phyloP scores from a whole-genome alignment of 306 rosid genomes.

The Casuarina cunninghamiana region DNA sequence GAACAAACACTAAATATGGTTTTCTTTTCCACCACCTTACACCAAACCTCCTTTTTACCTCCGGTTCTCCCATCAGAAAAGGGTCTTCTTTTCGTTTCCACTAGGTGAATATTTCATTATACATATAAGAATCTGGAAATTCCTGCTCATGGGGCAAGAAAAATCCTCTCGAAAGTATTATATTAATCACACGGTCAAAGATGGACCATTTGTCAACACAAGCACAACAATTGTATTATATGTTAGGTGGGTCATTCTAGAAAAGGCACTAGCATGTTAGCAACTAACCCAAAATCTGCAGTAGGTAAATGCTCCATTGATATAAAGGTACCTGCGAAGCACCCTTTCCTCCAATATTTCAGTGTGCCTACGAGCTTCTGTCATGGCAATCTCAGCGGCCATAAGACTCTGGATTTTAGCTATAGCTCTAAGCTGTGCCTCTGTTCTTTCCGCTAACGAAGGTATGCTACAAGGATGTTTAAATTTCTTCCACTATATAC shows the following conservation, averaged over 20 bases:
- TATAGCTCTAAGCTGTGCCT: slow-evolving; percentile 34
- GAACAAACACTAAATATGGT: not conserved
- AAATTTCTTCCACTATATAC: not conserved
- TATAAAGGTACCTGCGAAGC: slow-evolving; percentile 24
- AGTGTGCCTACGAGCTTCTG: slow-evolving; percentile 26
- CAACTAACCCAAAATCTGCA: slow-evolving; percentile 21
- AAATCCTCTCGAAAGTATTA: not conserved
- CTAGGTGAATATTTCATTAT: no score
- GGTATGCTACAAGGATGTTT: slow-evolving; percentile 33
- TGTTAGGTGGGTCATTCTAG: slow-evolving; percentile 35
- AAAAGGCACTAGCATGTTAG: slow-evolving; percentile 22
- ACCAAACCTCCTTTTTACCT: slow-evolving; percentile 29
- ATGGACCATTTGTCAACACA: slow-evolving; percentile 20
- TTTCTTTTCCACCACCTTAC: slow-evolving; percentile 26
- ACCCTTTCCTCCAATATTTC: not conserved
- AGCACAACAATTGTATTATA: slow-evolving; percentile 18
- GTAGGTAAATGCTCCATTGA: slow-evolving; percentile 8
- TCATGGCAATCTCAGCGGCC: slow-evolving; percentile 41
- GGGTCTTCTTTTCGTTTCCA: not conserved
- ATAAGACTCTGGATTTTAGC: slow-evolving; percentile 37
- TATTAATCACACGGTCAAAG: not conserved
- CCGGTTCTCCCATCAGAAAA: slow-evolving; percentile 7
- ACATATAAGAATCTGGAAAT: not conserved
- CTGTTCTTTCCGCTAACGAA: slow-evolving; percentile 35
- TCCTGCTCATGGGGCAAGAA: not conserved